Percentiles rank a stretch among this genome's conserved stretches.
phyloP scores from a whole-genome alignment of 306 rosid species.

The Corylus americana region DNA sequence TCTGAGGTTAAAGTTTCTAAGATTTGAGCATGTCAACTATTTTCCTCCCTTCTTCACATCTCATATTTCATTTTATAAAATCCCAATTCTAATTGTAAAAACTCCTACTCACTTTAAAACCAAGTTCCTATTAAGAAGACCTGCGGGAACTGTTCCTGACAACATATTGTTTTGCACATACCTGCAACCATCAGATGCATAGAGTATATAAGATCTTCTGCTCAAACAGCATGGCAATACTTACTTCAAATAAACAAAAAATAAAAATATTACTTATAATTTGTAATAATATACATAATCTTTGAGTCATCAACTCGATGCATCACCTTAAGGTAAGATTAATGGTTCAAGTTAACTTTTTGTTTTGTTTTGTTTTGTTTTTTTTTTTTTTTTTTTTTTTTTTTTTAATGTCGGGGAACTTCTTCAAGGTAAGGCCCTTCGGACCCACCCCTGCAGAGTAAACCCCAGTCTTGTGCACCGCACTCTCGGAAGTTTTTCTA shows the following conservation, averaged over 20 bases:
- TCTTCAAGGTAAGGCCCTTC: too few species aligned
- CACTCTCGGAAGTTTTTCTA: too few species aligned
- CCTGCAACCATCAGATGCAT: constrained; percentile 52
- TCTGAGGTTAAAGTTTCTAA: background rate
- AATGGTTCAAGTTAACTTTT: background rate
- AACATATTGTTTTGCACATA: constrained; percentile 80
- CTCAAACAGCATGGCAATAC: constrained; percentile 1
- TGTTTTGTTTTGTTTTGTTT: too few species aligned
- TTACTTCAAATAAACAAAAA: constrained; percentile 10
- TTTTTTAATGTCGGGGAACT: too few species aligned
- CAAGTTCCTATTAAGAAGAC: constrained; percentile 58
- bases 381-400: too few species aligned
- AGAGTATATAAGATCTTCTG: background rate
- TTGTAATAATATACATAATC: constrained; percentile 1
- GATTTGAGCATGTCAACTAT: background rate
- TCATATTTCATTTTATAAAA: background rate
- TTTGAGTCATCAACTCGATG: background rate
- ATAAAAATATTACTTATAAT: constrained; percentile 8
- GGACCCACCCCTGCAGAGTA: too few species aligned
- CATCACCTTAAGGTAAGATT: background rate
- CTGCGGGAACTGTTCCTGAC: constrained; percentile 72
- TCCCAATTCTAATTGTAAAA: constrained; percentile 1
- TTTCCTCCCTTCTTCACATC: background rate
- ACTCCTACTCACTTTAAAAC: constrained; percentile 58
- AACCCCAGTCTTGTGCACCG: too few species aligned